A percentile compares a stretch with the other conserved stretches of the same genome.
Evolutionary conservation across 371 early-diverging fungal species (phyloP).

Genomic region (Circinella minor): DNA sequence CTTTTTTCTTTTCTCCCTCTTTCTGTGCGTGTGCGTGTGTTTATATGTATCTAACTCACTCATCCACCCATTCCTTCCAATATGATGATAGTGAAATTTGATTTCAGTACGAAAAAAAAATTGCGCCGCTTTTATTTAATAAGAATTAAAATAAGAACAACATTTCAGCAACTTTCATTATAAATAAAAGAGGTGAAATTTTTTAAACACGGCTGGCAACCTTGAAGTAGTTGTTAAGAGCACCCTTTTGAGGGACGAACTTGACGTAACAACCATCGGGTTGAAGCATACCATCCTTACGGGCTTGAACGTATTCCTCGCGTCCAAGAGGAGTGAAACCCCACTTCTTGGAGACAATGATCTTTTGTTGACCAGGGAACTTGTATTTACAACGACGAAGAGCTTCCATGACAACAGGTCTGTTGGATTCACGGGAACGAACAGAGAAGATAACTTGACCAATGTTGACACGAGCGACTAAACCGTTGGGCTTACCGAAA

Average conservation of each 20-base stretch:
- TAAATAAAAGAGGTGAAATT: neutral
- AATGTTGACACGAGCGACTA: slow-evolving; percentile 99
- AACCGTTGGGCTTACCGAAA: slow-evolving; percentile 99
- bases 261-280: slow-evolving; percentile 98
- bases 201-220: slow-evolving; percentile 40
- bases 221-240: slow-evolving; percentile 69
- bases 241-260: slow-evolving; percentile 92
- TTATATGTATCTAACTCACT: no score
- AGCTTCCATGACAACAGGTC: slow-evolving; percentile 96
- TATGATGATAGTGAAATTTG: no score
- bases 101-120: neutral
- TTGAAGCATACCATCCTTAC: slow-evolving; percentile 82
- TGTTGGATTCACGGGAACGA: slow-evolving; percentile 97
- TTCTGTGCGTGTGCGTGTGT: no score
- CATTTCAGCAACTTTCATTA: no score
- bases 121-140: neutral
- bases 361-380: slow-evolving; percentile 99
- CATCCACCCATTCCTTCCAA: no score
- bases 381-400: slow-evolving; percentile 98
- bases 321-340: slow-evolving; percentile 99
- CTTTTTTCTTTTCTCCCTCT: no score
- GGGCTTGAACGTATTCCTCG: slow-evolving; percentile 88
- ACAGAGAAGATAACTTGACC: slow-evolving; percentile 98
- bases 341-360: slow-evolving; percentile 99
- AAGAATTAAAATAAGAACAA: no score